phyloP scores from a whole-genome alignment of 129 eudicot species.

The Helianthus tuberosus region DNA sequence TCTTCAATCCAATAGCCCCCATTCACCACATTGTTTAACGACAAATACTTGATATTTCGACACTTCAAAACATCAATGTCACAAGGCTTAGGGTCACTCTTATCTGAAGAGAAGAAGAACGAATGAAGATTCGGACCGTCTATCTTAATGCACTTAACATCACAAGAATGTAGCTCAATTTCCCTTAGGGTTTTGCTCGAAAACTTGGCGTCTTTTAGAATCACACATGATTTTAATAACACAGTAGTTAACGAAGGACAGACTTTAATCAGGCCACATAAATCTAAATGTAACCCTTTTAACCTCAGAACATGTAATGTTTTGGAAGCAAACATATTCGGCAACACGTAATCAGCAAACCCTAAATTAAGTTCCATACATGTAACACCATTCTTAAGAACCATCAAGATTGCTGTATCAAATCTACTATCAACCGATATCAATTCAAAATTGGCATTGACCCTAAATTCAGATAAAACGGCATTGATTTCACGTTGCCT shows the following conservation, averaged over 20 bases:
- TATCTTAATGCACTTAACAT: slow-evolving; percentile 6
- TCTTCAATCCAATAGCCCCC: slow-evolving; percentile 28
- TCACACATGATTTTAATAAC: slow-evolving; percentile 14
- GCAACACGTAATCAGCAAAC: slow-evolving; percentile 9
- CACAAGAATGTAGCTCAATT: slow-evolving; percentile 15
- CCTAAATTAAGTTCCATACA: slow-evolving; percentile 34
- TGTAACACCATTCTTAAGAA: slow-evolving; percentile 26
- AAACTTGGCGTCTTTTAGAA: not conserved
- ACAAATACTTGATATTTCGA: slow-evolving; percentile 8
- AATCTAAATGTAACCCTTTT: slow-evolving; percentile 14
- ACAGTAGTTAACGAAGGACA: slow-evolving; percentile 31
- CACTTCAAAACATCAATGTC: slow-evolving; percentile 28
- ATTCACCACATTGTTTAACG: slow-evolving; percentile 13
- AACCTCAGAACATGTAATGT: slow-evolving; percentile 25
- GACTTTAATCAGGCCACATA: slow-evolving; percentile 10
- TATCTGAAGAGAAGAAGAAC: not conserved
- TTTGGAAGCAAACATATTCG: slow-evolving; percentile 10
- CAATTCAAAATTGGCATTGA: not conserved
- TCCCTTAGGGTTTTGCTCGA: slow-evolving; percentile 23
- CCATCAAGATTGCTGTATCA: slow-evolving; percentile 15
- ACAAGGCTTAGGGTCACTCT: slow-evolving; percentile 10
- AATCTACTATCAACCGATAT: slow-evolving; percentile 9
- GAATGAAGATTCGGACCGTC: slow-evolving; percentile 19
- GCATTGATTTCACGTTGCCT: not conserved
- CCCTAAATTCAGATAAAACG: slow-evolving; percentile 26